Base-by-base conservation (phyloP, 2,329 filamentous ascomycete species). In the Sphaerulina populicola region DNA sequence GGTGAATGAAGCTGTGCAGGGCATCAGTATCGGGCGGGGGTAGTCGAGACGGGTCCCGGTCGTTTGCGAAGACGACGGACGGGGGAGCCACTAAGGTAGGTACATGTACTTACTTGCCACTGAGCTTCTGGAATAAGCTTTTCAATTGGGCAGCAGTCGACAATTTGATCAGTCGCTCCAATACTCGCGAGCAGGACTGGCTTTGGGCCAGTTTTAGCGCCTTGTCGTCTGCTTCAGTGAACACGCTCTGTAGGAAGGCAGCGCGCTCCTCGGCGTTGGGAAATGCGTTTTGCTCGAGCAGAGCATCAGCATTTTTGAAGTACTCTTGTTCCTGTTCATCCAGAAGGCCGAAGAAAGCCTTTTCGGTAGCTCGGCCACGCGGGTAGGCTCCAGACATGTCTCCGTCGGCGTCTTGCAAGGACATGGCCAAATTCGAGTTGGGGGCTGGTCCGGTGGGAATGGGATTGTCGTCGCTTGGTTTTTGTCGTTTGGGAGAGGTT, bases 201-300 rank as follows among this genome's bases (percentile, higher is more conserved):
- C 89, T 95, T 71, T 88, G 93, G 21, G 90, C 90, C 56, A 98
- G 80, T 75, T 97, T 98, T 64, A 98, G 75, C 69, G 97, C 93
- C 71, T 97, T 97, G 55, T 88, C 89, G 54, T 82, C 77, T 0
- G 90, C 89, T 70, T 97, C 91, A 59, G 79, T 77, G 70, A 86
- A 94, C 46, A 97, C 86, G 68, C 85, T 94, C 55, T 84, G 81
- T 42, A 97, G 67, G 62, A 78, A 78, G 15, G 73, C 62, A 7
- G 62, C 58, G 49, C 73, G 70, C 57, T 76, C 74, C 60, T 95
- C 88, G 47, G 80, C 68, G 36, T 83, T 82, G 37, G 79, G 80
- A 67, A 97, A 97, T 66, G 91, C 82, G 71, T 97, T 93, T 9
- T 39, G 39, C 68, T 95, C 90, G 53, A 98, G 82, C 71, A 94